Conservation (phyloP, 2,329 filamentous ascomycete genomes). For the Lomentospora prolificans region DNA sequence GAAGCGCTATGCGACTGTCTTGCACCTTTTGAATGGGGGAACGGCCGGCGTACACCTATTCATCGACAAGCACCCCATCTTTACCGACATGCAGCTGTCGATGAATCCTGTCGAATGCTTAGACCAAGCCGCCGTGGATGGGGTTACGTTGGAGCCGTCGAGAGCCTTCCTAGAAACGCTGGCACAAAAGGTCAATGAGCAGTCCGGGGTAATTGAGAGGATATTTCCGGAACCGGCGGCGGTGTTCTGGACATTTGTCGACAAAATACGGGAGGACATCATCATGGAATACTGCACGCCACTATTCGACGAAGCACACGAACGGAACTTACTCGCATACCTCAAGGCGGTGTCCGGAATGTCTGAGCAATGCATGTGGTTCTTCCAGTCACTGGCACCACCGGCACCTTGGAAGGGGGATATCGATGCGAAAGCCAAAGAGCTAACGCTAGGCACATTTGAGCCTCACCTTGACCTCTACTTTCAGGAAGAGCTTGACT, state of each 20-base stretch:
- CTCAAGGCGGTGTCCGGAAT: constrained; percentile 78
- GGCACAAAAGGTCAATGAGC: constrained; percentile 68
- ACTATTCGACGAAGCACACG: constrained; percentile 79
- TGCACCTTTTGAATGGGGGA: constrained; percentile 74
- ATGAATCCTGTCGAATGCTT: constrained; percentile 70
- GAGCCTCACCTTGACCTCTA: constrained; percentile 93
- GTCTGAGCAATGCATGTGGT: constrained; percentile 75
- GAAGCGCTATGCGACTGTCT: constrained; percentile 78
- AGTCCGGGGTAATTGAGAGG: constrained; percentile 66
- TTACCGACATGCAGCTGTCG: constrained; percentile 62
- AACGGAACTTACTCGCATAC: constrained; percentile 64
- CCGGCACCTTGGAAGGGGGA: constrained; percentile 52
- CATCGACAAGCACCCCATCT: constrained; percentile 78
- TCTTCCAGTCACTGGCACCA: constrained; percentile 61
- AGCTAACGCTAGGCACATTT: constrained; percentile 63
- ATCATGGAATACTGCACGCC: constrained; percentile 78
- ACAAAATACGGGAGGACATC: constrained; percentile 75
- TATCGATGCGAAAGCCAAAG: constrained; percentile 52
- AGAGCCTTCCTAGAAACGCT: constrained; percentile 71
- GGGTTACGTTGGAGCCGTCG: constrained; percentile 69
- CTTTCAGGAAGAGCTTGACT: constrained; percentile 80
- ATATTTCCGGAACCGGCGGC: constrained; percentile 66
- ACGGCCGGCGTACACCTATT: constrained; percentile 72
- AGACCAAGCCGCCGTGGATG: constrained; percentile 53
- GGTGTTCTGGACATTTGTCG: constrained; percentile 69